phyloP scores from a whole-genome alignment of 352 stramenopile genomes.

The Phytophthora sojae region DNA sequence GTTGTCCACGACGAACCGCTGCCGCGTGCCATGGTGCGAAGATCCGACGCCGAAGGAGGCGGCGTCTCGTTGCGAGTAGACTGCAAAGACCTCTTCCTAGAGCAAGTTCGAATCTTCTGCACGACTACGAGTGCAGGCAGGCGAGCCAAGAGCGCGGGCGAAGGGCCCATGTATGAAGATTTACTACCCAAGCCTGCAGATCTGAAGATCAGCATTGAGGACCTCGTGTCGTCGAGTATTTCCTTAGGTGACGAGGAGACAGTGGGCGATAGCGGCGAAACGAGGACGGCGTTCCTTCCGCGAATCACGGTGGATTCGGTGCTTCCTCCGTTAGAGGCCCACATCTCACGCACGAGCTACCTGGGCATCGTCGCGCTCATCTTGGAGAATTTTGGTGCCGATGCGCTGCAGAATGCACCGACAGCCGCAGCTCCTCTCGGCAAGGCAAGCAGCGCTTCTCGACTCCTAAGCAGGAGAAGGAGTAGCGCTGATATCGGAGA shows the following conservation, averaged over 20 bases:
- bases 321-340: conserved; percentile 36
- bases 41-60: conserved; percentile 12
- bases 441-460: conserved; percentile 7
- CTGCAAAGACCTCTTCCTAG: conserved; percentile 55
- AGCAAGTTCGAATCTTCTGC: conserved; percentile 64
- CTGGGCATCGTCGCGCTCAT: conserved; percentile 70
- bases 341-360: conserved; percentile 59
- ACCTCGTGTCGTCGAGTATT: conserved; percentile 63
- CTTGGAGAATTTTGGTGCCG: conserved; percentile 78
- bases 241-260: conserved; percentile 41
- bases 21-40: conserved; percentile 18
- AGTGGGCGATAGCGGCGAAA: conserved; percentile 10
- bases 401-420: conserved; percentile 50
- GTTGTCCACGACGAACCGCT: conserved; percentile 38
- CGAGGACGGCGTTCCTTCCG: conserved; percentile 46
- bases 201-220: conserved; percentile 71
- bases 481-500: conserved; percentile 26
- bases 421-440: conserved; percentile 3
- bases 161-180: conserved; percentile 39
- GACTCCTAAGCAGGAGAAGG: conserved; percentile 3
- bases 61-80: conserved; percentile 40
- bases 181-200: conserved; percentile 53
- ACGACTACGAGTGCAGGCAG: conserved; percentile 27
- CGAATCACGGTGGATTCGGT: conserved; percentile 70
- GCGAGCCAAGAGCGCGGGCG: neutral